Evolutionary conservation across 2,329 filamentous ascomycete genomes (phyloP), one percentile per base, ranked within the genome.

Genomic region (Penicillium janthinellum): DNA sequence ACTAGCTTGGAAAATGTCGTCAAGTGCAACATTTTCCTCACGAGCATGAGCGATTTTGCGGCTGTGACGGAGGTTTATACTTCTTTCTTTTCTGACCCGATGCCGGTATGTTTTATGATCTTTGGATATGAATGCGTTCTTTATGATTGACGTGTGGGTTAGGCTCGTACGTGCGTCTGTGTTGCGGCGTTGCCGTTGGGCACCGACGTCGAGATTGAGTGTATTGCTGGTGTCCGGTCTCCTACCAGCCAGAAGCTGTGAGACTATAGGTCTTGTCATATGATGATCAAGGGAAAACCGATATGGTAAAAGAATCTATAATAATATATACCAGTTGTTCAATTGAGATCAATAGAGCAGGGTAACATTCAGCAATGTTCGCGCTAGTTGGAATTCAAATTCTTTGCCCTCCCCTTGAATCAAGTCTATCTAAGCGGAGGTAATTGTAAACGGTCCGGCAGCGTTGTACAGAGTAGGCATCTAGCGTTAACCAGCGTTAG

Each of bases 11-110:
- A 82, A 8, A 85, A 88, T 38, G 82, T 85, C 0, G 81, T 89
- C 70, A 89, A 90, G 73, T 81, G 86, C 65, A 89, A 88, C 66
- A 79, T 89, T 51, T 90, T 86, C 71, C 72, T 90, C 10, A 84
- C 83, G 0, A 82, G 82, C 61, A 89, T 90, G 86, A 77, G 81
- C 44, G 80, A 89, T 71, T 90, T 88, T 68, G 78, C 76, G 74
- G 87, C 87, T 75, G 91, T 96, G 86, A 96, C 96, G 79, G 83
- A 83, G 70, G 89, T 91, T 75, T 96, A 95, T 38, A 53, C 57
- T 22, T 57, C 61, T n/a, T 65, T 65, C 37, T 73, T 73, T 49
- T 54, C 48, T 41, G 66, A 68, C 54, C 65, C 67, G 1, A 69
- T 67, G 60, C 71, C 70, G 28, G 71, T 72, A 53, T 57, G 68